Percentiles rank a stretch among this genome's conserved stretches.
Evolutionary conservation across 441 rosid genomes (phyloP).

Genomic region (Croton laevigatus): DNA sequence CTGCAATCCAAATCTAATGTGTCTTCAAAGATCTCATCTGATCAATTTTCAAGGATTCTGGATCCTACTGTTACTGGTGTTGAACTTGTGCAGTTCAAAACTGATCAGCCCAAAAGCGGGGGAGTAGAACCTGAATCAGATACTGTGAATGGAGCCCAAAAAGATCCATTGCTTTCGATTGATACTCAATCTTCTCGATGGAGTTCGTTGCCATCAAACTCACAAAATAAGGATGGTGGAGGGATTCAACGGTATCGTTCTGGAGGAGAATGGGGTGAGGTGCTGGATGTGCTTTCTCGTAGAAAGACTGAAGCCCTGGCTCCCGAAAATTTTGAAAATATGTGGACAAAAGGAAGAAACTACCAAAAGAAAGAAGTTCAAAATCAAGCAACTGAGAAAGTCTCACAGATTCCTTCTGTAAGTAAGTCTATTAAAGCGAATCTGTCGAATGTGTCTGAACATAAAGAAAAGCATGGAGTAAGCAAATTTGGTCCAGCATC

Average conservation of each 20-base stretch:
- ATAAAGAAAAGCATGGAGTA: slow-evolving; percentile 33
- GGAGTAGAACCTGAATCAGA: slow-evolving; percentile 36
- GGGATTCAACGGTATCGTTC: slow-evolving; percentile 46
- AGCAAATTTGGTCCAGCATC: slow-evolving; percentile 30
- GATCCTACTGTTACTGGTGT: slow-evolving; percentile 93
- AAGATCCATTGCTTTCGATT: slow-evolving; percentile 94
- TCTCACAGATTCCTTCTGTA: slow-evolving; percentile 41
- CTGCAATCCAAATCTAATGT: slow-evolving; percentile 58
- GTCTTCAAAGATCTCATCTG: slow-evolving; percentile 57
- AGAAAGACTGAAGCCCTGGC: slow-evolving; percentile 92
- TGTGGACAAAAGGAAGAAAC: slow-evolving; percentile 98
- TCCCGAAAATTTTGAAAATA: slow-evolving; percentile 92
- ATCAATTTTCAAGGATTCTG: slow-evolving; percentile 66
- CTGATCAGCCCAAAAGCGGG: slow-evolving; percentile 43
- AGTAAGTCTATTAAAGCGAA: slow-evolving; percentile 37
- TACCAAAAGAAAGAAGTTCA: slow-evolving; percentile 63
- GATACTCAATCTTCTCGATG: slow-evolving; percentile 74
- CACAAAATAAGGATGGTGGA: slow-evolving; percentile 47
- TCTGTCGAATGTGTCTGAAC: slow-evolving; percentile 30
- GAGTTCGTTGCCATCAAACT: slow-evolving; percentile 58
- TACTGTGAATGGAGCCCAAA: slow-evolving; percentile 41
- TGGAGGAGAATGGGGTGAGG: slow-evolving; percentile 81
- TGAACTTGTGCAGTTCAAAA: slow-evolving; percentile 88
- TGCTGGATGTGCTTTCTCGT: slow-evolving; percentile 73
- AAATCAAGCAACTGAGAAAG: slow-evolving; percentile 42